A percentile compares a stretch with the other conserved stretches of the same genome.
Evolutionary conservation across 2,329 filamentous ascomycete species (phyloP).

Genomic region (Hypoxylon sp.): DNA sequence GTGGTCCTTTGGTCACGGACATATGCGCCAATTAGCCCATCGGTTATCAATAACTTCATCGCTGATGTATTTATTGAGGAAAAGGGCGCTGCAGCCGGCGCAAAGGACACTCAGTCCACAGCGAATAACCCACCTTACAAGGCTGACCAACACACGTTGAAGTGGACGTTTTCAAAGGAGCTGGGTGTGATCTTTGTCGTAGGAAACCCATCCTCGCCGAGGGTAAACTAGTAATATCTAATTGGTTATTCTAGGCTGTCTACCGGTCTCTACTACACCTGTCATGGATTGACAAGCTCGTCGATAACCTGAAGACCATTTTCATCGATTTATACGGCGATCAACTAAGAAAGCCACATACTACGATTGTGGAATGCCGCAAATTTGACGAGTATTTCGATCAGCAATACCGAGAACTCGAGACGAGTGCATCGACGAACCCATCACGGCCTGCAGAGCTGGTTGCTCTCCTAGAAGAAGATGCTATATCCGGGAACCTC

Average conservation of each 20-base stretch:
- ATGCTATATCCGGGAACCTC: constrained; percentile 52
- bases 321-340: constrained; percentile 92
- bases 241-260: constrained; percentile 74
- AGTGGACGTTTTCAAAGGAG: constrained; percentile 94
- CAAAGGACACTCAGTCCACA: constrained; percentile 70
- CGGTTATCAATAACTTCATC: constrained; percentile 94
- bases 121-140: constrained; percentile 80
- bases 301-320: constrained; percentile 93
- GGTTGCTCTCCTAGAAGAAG: constrained; percentile 52
- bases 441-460: constrained; percentile 46
- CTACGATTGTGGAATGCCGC: constrained; percentile 80
- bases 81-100: constrained; percentile 73
- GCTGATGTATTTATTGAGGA: constrained; percentile 98
- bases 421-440: constrained; percentile 61
- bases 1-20: constrained; percentile 96
- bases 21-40: constrained; percentile 82
- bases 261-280: constrained; percentile 96
- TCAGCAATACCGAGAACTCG: constrained; percentile 87
- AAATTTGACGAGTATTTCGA: constrained; percentile 95
- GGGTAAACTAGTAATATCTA: constrained; percentile 29
- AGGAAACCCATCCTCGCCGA: constrained; percentile 50
- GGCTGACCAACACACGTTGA: constrained; percentile 93
- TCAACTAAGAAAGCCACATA: constrained; percentile 84
- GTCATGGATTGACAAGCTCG: constrained; percentile 95
- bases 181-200: constrained; percentile 96